These are phyloP conservation scores for Fomitopsis serialis DNA, from an alignment of 768 basidiomycete genomes.

Conservation along the genomic window DNA sequence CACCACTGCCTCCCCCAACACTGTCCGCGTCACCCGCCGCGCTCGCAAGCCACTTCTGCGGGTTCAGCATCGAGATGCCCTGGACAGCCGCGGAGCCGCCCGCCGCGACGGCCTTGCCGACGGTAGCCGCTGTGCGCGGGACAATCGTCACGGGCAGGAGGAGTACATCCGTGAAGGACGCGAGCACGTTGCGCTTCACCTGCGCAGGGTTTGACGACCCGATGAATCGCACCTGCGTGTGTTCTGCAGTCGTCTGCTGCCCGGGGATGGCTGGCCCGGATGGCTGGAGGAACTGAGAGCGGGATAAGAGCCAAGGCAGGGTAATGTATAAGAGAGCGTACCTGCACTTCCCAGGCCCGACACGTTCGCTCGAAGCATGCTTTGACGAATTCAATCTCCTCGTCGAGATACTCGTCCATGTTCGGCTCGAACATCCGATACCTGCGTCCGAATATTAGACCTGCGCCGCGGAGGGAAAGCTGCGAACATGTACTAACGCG, in stretches of 20 bases:
- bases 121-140: conserved; percentile 59
- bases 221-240: conserved; percentile 57
- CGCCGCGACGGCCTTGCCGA: conserved; percentile 62
- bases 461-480: neutral
- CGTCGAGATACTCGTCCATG: conserved; percentile 97
- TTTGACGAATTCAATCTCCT: conserved; percentile 84
- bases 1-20: conserved; percentile 9
- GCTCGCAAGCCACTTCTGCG: conserved; percentile 74
- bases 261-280: conserved; percentile 14
- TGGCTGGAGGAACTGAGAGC: conserved; percentile 11
- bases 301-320: neutral
- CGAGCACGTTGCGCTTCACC: conserved; percentile 88
- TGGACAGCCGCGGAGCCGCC: conserved; percentile 75
- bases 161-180: conserved; percentile 86
- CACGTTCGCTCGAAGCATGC: conserved; percentile 69
- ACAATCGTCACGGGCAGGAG: conserved; percentile 95
- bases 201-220: conserved; percentile 83
- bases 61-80: conserved; percentile 87
- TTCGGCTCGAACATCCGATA: conserved; percentile 94
- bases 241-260: neutral
- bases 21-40: conserved; percentile 10
- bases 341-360: conserved; percentile 75
- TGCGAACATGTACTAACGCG: conserved; percentile 46
- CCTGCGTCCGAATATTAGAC: conserved; percentile 33
- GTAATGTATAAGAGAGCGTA: conserved; percentile 28